Conservation (phyloP, 805 yeast species). For the Suhomyces canberraensis region DNA sequence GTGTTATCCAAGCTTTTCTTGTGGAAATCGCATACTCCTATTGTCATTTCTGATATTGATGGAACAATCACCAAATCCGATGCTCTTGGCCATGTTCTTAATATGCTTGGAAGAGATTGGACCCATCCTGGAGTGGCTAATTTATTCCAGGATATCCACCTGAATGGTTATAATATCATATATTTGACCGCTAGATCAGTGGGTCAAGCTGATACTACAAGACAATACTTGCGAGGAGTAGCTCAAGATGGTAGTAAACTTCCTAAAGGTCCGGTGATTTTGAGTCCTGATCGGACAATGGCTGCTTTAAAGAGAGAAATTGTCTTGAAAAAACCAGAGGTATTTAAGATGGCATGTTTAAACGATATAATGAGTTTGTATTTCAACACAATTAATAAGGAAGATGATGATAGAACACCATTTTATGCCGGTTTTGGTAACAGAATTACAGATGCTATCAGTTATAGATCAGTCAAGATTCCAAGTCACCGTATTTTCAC, state of each 20-base stretch:
- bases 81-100: slow-evolving; percentile 93
- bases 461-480: slow-evolving; percentile 88
- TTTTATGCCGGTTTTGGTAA: slow-evolving; percentile 98
- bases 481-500: slow-evolving; percentile 95
- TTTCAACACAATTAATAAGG: slow-evolving; percentile 19
- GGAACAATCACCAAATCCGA: slow-evolving; percentile 98
- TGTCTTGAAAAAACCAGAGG: slow-evolving; percentile 91
- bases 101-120: slow-evolving; percentile 95
- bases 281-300: slow-evolving; percentile 94
- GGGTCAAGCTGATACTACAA: slow-evolving; percentile 90
- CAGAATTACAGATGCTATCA: slow-evolving; percentile 91
- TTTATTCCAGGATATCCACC: slow-evolving; percentile 78
- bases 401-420: slow-evolving; percentile 53
- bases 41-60: slow-evolving; percentile 95
- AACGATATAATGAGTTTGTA: slow-evolving; percentile 79
- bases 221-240: slow-evolving; percentile 76
- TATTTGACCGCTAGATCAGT: slow-evolving; percentile 93
- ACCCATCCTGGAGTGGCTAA: slow-evolving; percentile 95
- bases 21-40: slow-evolving; percentile 83
- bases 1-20: slow-evolving; percentile 70
- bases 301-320: slow-evolving; percentile 93
- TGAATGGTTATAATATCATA: slow-evolving; percentile 90
- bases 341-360: slow-evolving; percentile 97
- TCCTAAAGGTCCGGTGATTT: slow-evolving; percentile 89
- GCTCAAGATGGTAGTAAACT: slow-evolving; percentile 67